These are phyloP conservation scores for Trypanosoma theileri DNA, from an alignment of 208 protist species.

Conservation along the genomic window DNA sequence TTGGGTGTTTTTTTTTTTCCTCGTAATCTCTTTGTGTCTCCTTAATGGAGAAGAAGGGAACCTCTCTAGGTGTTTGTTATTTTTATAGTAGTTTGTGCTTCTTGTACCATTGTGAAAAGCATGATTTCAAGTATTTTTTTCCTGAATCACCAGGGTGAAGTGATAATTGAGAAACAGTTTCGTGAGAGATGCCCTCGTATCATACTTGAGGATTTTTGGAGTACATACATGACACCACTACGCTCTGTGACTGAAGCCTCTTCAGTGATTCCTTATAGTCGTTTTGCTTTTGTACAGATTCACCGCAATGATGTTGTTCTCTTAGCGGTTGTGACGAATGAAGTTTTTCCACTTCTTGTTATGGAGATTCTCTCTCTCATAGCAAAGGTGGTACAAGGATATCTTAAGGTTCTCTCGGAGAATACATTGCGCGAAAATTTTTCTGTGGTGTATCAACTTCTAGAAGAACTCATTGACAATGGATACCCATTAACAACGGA, in stretches of 20 bases:
- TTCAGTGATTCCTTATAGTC: constrained; percentile 53
- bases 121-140: constrained; percentile 83
- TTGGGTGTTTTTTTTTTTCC: not conserved
- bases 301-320: constrained; percentile 74
- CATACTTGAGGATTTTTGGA: constrained; percentile 77
- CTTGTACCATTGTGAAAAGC: not conserved
- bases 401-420: constrained; percentile 79
- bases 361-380: constrained; percentile 78
- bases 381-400: constrained; percentile 60
- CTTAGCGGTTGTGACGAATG: constrained; percentile 54
- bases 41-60: not conserved
- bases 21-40: constrained; percentile 2
- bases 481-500: constrained; percentile 92
- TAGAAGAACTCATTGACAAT: constrained; percentile 92
- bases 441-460: constrained; percentile 87
- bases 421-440: constrained; percentile 88
- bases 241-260: constrained; percentile 42
- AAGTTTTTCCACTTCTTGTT: constrained; percentile 75
- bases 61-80: not conserved
- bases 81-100: not conserved
- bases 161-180: constrained; percentile 90
- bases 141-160: constrained; percentile 70
- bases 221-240: constrained; percentile 44
- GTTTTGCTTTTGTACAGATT: constrained; percentile 73
- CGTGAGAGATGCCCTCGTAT: constrained; percentile 64